Conservation (phyloP, 2,329 filamentous ascomycete species). For the Talaromyces piceae region DNA sequence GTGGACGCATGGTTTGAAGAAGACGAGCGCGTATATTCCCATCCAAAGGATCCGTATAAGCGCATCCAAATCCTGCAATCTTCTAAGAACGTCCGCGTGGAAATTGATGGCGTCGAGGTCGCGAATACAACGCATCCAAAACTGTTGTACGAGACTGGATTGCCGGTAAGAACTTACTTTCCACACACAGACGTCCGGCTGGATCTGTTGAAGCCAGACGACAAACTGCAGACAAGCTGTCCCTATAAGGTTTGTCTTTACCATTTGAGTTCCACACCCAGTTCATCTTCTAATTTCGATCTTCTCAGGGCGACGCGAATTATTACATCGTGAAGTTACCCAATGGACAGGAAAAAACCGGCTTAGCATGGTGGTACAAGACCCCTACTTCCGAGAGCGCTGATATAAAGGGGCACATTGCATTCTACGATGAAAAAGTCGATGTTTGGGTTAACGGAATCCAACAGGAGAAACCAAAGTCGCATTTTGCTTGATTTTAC, state of each 20-base stretch:
- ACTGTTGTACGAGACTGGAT: constrained; percentile 10
- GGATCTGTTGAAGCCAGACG: constrained; percentile 7
- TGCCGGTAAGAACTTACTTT: constrained; percentile 9
- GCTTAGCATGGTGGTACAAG: constrained; percentile 13
- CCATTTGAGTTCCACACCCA: too few species aligned
- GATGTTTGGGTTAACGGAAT: constrained; percentile 10
- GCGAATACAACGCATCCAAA: constrained; percentile 7
- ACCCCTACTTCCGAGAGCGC: constrained; percentile 7
- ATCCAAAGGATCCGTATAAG: constrained; percentile 11
- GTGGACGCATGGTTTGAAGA: constrained; percentile 11
- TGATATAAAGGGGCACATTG: constrained; percentile 11
- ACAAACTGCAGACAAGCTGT: constrained; percentile 1
- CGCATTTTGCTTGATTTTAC: constrained; percentile 1
- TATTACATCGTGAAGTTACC: constrained; percentile 10
- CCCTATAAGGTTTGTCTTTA: constrained; percentile 6
- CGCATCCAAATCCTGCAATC: constrained; percentile 9
- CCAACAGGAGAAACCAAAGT: constrained; percentile 6
- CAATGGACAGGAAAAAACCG: constrained; percentile 5
- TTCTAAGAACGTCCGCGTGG: constrained; percentile 8
- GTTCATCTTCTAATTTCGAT: neutral
- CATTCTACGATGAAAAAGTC: constrained; percentile 12
- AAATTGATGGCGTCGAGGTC: constrained; percentile 11
- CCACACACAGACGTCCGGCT: constrained; percentile 9
- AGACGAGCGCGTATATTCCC: constrained; percentile 10
- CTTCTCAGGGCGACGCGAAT: constrained; percentile 5